phyloP scores from a whole-genome alignment of 2,329 filamentous ascomycete genomes.

The Diaporthe vaccinii region DNA sequence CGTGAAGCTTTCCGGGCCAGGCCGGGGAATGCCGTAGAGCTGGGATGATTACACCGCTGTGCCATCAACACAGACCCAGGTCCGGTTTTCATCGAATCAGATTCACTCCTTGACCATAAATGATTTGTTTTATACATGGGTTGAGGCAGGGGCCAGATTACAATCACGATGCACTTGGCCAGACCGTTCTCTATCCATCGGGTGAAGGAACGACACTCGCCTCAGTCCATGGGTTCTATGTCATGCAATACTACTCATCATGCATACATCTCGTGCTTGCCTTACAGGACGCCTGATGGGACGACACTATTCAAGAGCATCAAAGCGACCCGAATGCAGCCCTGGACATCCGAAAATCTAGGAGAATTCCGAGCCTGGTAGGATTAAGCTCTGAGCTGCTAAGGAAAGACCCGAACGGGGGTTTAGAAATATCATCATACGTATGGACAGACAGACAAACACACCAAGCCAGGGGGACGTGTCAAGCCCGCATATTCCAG shows the following conservation, averaged over 20 bases:
- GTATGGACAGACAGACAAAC: not conserved
- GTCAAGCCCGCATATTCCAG: constrained; percentile 15
- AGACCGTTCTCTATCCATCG: not conserved
- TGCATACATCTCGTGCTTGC: not conserved
- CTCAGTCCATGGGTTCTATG: too few species aligned
- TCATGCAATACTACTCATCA: not conserved
- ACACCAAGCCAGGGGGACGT: not conserved
- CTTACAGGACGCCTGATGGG: not conserved
- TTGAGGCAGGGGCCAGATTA: not conserved
- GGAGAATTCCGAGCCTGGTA: not conserved
- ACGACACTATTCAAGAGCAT: not conserved
- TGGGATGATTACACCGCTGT: not conserved
- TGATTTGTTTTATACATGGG: not conserved
- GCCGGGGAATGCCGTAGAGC: not conserved
- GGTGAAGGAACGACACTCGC: not conserved
- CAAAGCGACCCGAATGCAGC: not conserved
- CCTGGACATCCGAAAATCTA: not conserved
- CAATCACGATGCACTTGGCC: not conserved
- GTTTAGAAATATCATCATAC: not conserved
- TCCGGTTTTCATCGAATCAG: not conserved
- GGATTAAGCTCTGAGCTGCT: not conserved
- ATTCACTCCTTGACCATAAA: not conserved
- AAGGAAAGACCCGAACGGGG: not conserved
- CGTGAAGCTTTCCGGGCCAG: not conserved
- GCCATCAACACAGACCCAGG: not conserved